These are phyloP conservation scores for Amniculicola lignicola DNA, from an alignment of 495 filamentous ascomycete species.

Conservation along the genomic window DNA sequence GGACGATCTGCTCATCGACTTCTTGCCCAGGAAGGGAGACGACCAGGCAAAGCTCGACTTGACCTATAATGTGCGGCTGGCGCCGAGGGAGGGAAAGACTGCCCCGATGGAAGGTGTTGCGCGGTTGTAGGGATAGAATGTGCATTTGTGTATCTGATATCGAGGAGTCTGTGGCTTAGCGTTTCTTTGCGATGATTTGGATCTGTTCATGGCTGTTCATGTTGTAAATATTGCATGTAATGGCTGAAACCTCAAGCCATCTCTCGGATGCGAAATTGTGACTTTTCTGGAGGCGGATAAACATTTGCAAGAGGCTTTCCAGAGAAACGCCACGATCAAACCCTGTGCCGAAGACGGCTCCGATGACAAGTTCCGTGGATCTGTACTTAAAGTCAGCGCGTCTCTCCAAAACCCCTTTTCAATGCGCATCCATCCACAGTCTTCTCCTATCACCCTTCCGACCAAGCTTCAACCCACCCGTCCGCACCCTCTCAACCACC, in stretches of 20 bases:
- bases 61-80: slow-evolving; percentile 39
- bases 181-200: too few species aligned
- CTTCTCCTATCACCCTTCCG: background rate
- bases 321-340: background rate
- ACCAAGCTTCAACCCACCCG: slow-evolving; percentile 2
- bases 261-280: too few species aligned
- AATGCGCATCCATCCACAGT: background rate
- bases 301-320: background rate
- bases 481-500: background rate
- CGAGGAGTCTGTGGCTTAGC: too few species aligned
- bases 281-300: background rate
- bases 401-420: background rate
- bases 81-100: slow-evolving; percentile 33
- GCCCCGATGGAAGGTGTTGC: slow-evolving; percentile 29
- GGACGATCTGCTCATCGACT: slow-evolving; percentile 62
- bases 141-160: too few species aligned
- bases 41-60: slow-evolving; percentile 41
- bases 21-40: slow-evolving; percentile 51
- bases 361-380: background rate
- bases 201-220: background rate
- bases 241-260: too few species aligned
- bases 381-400: background rate
- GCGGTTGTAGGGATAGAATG: slow-evolving; percentile 23
- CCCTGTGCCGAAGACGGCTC: background rate
- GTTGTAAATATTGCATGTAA: background rate